A percentile compares a stretch with the other conserved stretches of the same genome.
phyloP scores from a whole-genome alignment of 257 asterid species.

The Capsicum rhomboideum region DNA sequence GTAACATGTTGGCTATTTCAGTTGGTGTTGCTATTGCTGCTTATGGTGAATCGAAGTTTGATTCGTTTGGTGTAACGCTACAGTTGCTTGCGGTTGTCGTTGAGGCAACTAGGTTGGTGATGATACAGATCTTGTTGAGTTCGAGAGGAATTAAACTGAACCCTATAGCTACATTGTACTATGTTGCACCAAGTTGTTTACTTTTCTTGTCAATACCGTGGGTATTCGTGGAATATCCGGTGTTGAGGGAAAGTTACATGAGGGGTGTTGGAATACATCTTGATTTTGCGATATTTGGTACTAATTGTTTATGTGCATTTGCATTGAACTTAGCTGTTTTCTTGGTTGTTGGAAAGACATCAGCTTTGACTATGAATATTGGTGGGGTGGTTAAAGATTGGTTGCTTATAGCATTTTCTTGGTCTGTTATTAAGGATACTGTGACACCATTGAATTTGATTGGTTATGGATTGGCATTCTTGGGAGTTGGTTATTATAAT shows the following conservation, averaged over 20 bases:
- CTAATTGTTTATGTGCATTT: slow-evolving; percentile 63
- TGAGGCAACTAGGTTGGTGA: slow-evolving; percentile 65
- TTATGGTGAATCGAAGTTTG: slow-evolving; percentile 70
- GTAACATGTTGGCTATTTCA: slow-evolving; percentile 61
- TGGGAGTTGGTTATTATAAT: slow-evolving; percentile 61
- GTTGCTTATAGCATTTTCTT: slow-evolving; percentile 69
- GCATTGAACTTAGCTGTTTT: slow-evolving; percentile 71
- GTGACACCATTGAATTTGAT: slow-evolving; percentile 55
- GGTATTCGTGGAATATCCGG: slow-evolving; percentile 53
- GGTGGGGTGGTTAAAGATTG: slow-evolving; percentile 79
- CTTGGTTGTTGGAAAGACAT: slow-evolving; percentile 67
- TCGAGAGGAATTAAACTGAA: slow-evolving; percentile 59
- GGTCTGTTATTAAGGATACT: slow-evolving; percentile 81
- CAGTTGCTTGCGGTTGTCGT: slow-evolving; percentile 58
- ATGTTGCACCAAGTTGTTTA: slow-evolving; percentile 67
- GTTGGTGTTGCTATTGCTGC: slow-evolving; percentile 73
- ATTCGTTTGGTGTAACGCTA: slow-evolving; percentile 63
- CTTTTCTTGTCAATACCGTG: slow-evolving; percentile 50
- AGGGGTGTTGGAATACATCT: slow-evolving; percentile 14
- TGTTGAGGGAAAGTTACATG: slow-evolving; percentile 12
- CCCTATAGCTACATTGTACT: slow-evolving; percentile 64
- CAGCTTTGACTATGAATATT: slow-evolving; percentile 80
- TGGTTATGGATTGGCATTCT: slow-evolving; percentile 66
- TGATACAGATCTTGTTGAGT: slow-evolving; percentile 65
- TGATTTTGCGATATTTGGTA: slow-evolving; percentile 53